Evolutionary conservation across 1,139 yeast genomes (phyloP).

Genomic region (Scheffersomyces lignicola): DNA sequence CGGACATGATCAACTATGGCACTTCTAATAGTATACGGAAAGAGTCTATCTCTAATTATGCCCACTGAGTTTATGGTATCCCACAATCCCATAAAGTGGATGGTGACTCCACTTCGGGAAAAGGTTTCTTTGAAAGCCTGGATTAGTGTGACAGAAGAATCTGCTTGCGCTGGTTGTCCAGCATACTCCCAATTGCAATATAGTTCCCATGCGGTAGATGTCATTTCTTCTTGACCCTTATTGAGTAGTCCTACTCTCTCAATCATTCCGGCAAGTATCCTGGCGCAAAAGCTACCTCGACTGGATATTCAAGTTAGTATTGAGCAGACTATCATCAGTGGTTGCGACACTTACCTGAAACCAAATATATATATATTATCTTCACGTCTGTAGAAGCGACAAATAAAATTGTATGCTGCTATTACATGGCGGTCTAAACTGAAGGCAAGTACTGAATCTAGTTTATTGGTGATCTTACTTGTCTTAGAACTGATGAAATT

Average conservation of each 20-base stretch:
- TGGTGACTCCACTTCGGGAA: conserved; percentile 40
- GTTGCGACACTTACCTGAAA: conserved; percentile 32
- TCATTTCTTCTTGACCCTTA: conserved; percentile 53
- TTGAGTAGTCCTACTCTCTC: conserved; percentile 58
- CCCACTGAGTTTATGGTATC: conserved; percentile 71
- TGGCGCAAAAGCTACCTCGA: conserved; percentile 65
- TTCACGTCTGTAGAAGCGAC: conserved; percentile 46
- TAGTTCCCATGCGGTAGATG: conserved; percentile 59
- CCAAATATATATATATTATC: conserved; percentile 60
- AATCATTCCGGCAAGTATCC: conserved; percentile 63
- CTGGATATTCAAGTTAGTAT: conserved; percentile 22
- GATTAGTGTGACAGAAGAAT: conserved; percentile 41
- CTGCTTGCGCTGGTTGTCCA: conserved; percentile 51
- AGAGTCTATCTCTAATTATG: conserved; percentile 51
- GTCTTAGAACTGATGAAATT: conserved; percentile 17
- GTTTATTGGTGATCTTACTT: conserved; percentile 14
- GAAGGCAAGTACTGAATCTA: conserved; percentile 56
- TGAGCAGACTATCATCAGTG: conserved; percentile 4
- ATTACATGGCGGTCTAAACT: conserved; percentile 55
- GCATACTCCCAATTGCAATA: conserved; percentile 63
- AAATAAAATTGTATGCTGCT: conserved; percentile 54
- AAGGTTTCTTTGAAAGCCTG: conserved; percentile 54
- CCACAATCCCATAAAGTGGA: conserved; percentile 64
- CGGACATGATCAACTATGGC: conserved; percentile 56
- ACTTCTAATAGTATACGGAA: conserved; percentile 55